Base-by-base conservation (phyloP, 2,329 filamentous ascomycete genomes). In the Zymoseptoria pseudotritici region DNA sequence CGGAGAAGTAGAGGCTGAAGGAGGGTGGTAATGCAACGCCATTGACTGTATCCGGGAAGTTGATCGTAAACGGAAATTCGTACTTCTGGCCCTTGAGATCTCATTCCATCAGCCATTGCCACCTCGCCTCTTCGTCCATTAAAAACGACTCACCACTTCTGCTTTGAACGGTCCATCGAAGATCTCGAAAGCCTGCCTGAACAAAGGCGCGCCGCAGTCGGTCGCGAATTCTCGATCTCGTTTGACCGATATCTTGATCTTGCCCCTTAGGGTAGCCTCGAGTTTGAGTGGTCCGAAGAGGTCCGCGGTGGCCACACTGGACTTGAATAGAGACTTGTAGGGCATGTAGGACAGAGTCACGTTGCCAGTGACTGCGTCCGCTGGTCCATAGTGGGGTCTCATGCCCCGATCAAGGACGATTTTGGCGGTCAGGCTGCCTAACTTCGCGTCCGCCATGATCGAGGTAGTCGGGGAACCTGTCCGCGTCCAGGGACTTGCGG, bases 201-300 rank as follows among this genome's bases (percentile, higher is more conserved):
- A 63, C 6, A 66, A 54, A 2, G 22, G 22, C 20, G 51, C 54
- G 50, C 59, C 61, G 29, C 62, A 62, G 36, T 60, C 46, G 5
- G 63, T 65, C 3, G 63, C 57, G 10, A 63, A 55, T 13, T 60
- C 59, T 22, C 59, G 51, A 22, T 60, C 61, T 29, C 61, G 58
- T 8, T 61, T 52, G 29, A 65, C 58, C n/a, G 54, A 57, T 52
- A 65, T 58, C 29, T 56, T 58, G 36, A 63, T 53, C n/a, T 58
- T 58, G 19, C 62, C 63, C 22, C 49, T 51, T n/a, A 66, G 56
- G 4, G 58, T 50, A 6, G 59, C 54, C 20, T 57, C 50, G 11
- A 65, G 57, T 49, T 53, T 55, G 4, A 66, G 50, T 11, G 64
- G 64, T 21, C 64, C 64, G 46, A 64, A 66, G n/a, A 64, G 58